Conservation (phyloP, 371 early-diverging fungal species). For the Mortierella sp. region DNA sequence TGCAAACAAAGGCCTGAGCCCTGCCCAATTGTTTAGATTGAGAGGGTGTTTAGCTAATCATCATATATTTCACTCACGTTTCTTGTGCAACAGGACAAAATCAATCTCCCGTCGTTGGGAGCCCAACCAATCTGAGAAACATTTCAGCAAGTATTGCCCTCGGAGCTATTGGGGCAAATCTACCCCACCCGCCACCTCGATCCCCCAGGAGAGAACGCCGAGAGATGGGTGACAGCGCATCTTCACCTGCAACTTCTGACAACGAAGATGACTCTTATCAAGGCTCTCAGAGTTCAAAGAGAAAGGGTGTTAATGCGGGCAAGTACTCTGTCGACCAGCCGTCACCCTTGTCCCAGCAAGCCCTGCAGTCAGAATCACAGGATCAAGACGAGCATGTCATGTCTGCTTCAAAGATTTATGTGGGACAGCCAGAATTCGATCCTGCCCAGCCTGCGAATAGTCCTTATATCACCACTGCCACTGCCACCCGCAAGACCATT, state of each 20-base stretch:
- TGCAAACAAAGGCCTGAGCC: background rate
- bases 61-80: background rate
- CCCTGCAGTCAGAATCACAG: background rate
- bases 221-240: slow-evolving; percentile 23
- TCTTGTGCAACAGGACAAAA: slow-evolving; percentile 11
- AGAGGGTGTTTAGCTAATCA: slow-evolving; percentile 13
- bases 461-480: background rate
- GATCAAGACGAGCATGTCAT: slow-evolving; percentile 22
- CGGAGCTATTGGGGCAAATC: slow-evolving; percentile 18
- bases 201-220: slow-evolving; percentile 53
- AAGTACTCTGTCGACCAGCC: slow-evolving; percentile 15
- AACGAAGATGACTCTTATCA: slow-evolving; percentile 46
- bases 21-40: background rate
- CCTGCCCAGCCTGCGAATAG: slow-evolving; percentile 9
- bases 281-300: background rate
- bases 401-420: slow-evolving; percentile 21
- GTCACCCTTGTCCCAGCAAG: slow-evolving; percentile 15
- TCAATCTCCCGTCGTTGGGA: slow-evolving; percentile 17
- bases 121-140: slow-evolving; percentile 27
- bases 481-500: slow-evolving; percentile 27
- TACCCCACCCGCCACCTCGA: slow-evolving; percentile 47
- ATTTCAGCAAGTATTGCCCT: slow-evolving; percentile 28
- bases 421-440: slow-evolving; percentile 10
- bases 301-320: slow-evolving; percentile 7
- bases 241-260: slow-evolving; percentile 39